Evolutionary conservation across 148 eudicot species (phyloP).

Genomic region (Silene uniflora): DNA sequence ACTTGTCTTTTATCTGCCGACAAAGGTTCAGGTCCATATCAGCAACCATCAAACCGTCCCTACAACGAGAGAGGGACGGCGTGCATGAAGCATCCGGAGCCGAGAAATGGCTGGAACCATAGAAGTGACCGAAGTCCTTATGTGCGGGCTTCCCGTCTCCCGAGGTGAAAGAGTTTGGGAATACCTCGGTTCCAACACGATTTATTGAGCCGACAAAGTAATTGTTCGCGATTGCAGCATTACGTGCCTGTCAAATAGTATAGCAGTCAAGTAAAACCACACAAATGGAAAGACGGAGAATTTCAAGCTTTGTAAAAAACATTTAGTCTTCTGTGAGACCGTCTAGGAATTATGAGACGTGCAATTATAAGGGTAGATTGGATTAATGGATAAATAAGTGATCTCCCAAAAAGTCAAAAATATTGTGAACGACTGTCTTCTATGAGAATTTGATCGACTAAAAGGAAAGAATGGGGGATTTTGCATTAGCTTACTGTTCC

Average conservation of each 20-base stretch:
- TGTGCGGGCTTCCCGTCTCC: constrained; percentile 98
- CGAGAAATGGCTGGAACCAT: constrained; percentile 91
- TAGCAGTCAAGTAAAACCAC: neutral
- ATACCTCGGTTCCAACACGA: constrained; percentile 87
- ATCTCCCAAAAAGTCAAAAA: neutral
- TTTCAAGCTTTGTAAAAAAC: neutral
- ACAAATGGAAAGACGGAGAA: neutral
- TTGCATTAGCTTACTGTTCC: neutral
- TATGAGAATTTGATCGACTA: neutral
- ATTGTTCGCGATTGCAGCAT: constrained; percentile 94
- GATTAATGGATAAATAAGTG: neutral
- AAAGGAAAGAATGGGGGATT: neutral
- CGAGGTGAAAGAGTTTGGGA: constrained; percentile 91
- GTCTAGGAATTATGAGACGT: neutral
- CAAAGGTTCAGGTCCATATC: constrained; percentile 97
- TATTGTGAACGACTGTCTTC: neutral
- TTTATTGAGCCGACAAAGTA: constrained; percentile 92
- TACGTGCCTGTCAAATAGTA: constrained; percentile 65
- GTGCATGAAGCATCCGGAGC: constrained; percentile 97
- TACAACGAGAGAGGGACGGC: constrained; percentile 77
- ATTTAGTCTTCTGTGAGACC: neutral
- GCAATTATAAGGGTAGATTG: neutral
- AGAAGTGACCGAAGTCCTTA: constrained; percentile 88
- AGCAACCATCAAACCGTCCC: constrained; percentile 73
- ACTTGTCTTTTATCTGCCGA: constrained; percentile 84